Evolutionary conservation across 768 basidiomycete genomes (phyloP).

Genomic region (Lactarius psammicola): DNA sequence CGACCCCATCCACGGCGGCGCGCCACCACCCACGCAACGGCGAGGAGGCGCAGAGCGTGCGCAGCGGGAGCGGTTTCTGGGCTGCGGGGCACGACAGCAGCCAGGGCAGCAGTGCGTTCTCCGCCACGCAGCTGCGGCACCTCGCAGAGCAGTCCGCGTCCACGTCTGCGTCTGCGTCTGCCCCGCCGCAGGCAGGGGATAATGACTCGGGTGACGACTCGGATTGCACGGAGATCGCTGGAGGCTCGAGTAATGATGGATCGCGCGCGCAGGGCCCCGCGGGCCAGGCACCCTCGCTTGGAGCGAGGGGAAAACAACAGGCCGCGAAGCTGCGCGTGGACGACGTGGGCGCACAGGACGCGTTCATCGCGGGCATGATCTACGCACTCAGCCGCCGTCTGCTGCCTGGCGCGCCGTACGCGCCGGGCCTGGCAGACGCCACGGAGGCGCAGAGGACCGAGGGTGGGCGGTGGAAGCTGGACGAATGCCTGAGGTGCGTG

Average conservation of each 20-base stretch:
- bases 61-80: conserved; percentile 79
- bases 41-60: conserved; percentile 44
- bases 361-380: conserved; percentile 87
- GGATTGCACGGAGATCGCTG: conserved; percentile 56
- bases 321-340: conserved; percentile 45
- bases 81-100: conserved; percentile 52
- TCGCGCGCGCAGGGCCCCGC: conserved; percentile 1
- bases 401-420: conserved; percentile 75
- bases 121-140: conserved; percentile 32
- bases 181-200: conserved; percentile 39
- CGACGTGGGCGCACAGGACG: conserved; percentile 77
- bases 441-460: conserved; percentile 29
- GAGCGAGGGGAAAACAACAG: background rate
- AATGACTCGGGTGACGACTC: conserved; percentile 60
- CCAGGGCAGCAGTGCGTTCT: conserved; percentile 57
- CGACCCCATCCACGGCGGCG: conserved; percentile 1
- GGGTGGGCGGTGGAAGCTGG: conserved; percentile 66
- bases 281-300: background rate
- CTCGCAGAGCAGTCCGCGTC: conserved; percentile 8
- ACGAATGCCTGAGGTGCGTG: conserved; percentile 73
- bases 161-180: conserved; percentile 31
- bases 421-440: conserved; percentile 45
- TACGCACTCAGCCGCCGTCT: conserved; percentile 71
- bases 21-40: conserved; percentile 13
- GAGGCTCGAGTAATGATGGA: conserved; percentile 32